phyloP scores from a whole-genome alignment of 129 eudicot genomes.

The Gnaphalium uliginosum region DNA sequence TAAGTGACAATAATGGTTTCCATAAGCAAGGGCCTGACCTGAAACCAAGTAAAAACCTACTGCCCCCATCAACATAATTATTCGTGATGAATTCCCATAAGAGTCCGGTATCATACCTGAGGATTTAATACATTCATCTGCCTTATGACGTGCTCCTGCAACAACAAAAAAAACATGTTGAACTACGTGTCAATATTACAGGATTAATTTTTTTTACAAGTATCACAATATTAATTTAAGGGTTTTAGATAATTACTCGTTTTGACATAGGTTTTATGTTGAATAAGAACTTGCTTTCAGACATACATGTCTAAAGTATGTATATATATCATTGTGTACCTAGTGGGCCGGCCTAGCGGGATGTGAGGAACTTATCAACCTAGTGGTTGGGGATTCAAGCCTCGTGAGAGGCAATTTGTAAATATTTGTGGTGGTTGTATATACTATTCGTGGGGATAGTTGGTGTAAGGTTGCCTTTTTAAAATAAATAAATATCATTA shows the following conservation, averaged over 20 bases:
- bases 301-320: too few species aligned
- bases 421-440: too few species aligned
- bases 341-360: too few species aligned
- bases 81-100: too few species aligned
- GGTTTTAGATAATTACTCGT: background rate
- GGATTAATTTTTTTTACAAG: background rate
- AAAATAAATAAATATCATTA: too few species aligned
- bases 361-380: too few species aligned
- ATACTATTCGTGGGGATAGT: too few species aligned
- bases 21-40: slow-evolving; percentile 21
- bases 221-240: background rate
- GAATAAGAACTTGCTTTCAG: background rate
- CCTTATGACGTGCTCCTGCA: background rate
- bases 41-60: slow-evolving; percentile 44
- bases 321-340: too few species aligned
- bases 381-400: too few species aligned
- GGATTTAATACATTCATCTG: slow-evolving; percentile 73
- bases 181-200: background rate
- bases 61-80: too few species aligned
- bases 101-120: slow-evolving; percentile 51
- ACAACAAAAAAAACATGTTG: slow-evolving; percentile 19
- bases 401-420: too few species aligned
- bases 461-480: too few species aligned
- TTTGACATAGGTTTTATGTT: background rate
- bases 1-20: slow-evolving; percentile 7